These are phyloP conservation scores for Dictyostelium purpureum DNA, from an alignment of 78 protist species.

Conservation along the genomic window DNA sequence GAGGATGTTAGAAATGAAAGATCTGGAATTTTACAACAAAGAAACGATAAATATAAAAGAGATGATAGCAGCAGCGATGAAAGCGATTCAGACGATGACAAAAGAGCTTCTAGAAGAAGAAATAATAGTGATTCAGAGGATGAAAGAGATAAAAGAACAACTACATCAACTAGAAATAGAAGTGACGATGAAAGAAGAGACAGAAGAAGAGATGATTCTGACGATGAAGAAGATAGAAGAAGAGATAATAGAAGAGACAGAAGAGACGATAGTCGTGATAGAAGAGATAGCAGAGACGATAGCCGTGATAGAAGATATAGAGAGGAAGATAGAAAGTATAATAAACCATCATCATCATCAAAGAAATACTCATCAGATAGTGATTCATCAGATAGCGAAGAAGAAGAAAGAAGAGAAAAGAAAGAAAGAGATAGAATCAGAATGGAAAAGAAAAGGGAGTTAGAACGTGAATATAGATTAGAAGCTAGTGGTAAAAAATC, in stretches of 20 bases:
- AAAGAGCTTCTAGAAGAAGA: neutral
- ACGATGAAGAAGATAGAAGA: neutral
- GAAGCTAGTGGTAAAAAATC: conserved; percentile 80
- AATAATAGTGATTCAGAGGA: neutral
- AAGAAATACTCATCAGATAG: neutral
- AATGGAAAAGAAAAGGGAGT: conserved; percentile 67
- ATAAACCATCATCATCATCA: neutral
- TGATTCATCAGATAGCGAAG: conserved; percentile 29
- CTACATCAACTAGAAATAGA: neutral
- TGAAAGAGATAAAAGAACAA: neutral
- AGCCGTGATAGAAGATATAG: neutral
- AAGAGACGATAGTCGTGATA: conserved; percentile 15
- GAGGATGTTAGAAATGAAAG: conserved; percentile 45
- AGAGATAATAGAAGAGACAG: neutral
- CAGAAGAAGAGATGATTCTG: neutral
- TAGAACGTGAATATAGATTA: conserved; percentile 67
- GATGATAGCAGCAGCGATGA: too few species aligned
- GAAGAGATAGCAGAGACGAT: conserved; percentile 11
- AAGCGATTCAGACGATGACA: neutral
- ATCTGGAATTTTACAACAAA: conserved; percentile 4
- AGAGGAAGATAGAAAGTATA: neutral
- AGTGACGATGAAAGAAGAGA: neutral
- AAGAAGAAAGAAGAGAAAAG: conserved; percentile 39
- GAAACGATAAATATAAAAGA: neutral
- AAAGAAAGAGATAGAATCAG: conserved; percentile 79